Evolutionary conservation across 495 filamentous ascomycete species (phyloP).

Genomic region (Xylaria sp.): DNA sequence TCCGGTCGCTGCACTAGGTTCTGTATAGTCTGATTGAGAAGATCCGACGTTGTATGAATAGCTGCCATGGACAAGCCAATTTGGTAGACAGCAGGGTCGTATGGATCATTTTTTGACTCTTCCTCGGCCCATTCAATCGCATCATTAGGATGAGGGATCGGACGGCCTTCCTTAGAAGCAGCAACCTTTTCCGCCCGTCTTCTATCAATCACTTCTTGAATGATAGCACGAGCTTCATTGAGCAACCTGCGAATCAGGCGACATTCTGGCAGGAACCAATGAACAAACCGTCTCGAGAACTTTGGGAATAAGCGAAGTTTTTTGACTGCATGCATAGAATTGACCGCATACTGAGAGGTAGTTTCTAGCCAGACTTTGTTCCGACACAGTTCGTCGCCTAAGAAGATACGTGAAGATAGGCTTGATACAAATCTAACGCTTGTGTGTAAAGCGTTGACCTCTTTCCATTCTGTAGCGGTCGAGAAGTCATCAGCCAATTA

Average conservation of each 20-base stretch:
- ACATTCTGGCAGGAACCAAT: conserved; percentile 47
- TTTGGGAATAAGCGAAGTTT: conserved; percentile 46
- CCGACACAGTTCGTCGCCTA: conserved; percentile 55
- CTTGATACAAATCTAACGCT: conserved; percentile 48
- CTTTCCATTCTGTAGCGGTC: conserved; percentile 39
- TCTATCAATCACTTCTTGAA: conserved; percentile 41
- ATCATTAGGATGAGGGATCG: conserved; percentile 25
- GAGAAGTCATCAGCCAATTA: background rate
- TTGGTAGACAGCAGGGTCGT: conserved; percentile 44
- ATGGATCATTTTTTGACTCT: conserved; percentile 29
- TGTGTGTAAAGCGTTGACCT: conserved; percentile 27
- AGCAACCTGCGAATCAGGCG: conserved; percentile 31
- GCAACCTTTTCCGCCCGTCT: conserved; percentile 35
- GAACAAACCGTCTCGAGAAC: conserved; percentile 42
- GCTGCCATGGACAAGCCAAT: conserved; percentile 43
- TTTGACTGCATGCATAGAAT: conserved; percentile 40
- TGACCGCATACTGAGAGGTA: conserved; percentile 49
- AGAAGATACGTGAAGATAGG: conserved; percentile 54
- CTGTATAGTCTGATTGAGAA: conserved; percentile 44
- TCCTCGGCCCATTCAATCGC: conserved; percentile 47
- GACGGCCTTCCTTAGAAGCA: conserved; percentile 23
- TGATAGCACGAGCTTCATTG: conserved; percentile 37
- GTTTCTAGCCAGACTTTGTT: conserved; percentile 54
- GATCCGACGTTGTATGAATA: conserved; percentile 45
- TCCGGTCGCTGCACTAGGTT: conserved; percentile 47